Evolutionary conservation across 371 early-diverging fungal species (phyloP), one percentile per base, ranked within the genome.

Genomic region (Nematocida ausubeli): DNA sequence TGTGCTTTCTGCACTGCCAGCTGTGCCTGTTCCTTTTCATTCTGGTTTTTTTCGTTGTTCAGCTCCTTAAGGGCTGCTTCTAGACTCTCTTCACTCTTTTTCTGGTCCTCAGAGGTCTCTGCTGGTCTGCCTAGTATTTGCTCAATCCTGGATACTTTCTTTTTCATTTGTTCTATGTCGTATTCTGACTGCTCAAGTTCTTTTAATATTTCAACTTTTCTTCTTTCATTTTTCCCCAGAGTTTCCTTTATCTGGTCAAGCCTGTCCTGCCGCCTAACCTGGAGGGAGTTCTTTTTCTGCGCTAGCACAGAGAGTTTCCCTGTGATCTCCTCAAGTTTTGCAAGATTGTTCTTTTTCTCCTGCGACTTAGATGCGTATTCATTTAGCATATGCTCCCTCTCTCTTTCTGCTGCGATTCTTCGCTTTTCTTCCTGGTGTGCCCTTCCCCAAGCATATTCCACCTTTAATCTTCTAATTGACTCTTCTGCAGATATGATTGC

Each of bases 361-460:
- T 57, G 35, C 34, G 69, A 16, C 12, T 42, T 47, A 9, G 57
- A 22, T 0, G 69, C 24, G 37, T 47, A 54, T 40, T 52, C n/a
- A n/a, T 44, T 65, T 22, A 30, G 63, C 24, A 64, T 9, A 35
- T 40, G 3, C 50, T 83, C 75, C 26, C 34, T 47, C 30, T 64
- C 70, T 54, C 58, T 55, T 57, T 69, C 60, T 32, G 35, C 28
- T 50, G 7, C 49, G 19, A 56, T 47, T 28, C 50, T 66, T 37
- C 60, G 40, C 49, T 56, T 50, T 54, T 68, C 81, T 32, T 50
- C 58, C 39, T 58, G 66, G 28, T 57, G 34, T 4, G 82, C 39
- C 16, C 68, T 42, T 7, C 78, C 37, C 84, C 83, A 84, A 30
- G 63, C 58, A 14, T 80, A 52, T 67, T 86, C 86, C 16, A 58